Conservation (phyloP, 352 stramenopile species). For the Globisporangium solare region DNA sequence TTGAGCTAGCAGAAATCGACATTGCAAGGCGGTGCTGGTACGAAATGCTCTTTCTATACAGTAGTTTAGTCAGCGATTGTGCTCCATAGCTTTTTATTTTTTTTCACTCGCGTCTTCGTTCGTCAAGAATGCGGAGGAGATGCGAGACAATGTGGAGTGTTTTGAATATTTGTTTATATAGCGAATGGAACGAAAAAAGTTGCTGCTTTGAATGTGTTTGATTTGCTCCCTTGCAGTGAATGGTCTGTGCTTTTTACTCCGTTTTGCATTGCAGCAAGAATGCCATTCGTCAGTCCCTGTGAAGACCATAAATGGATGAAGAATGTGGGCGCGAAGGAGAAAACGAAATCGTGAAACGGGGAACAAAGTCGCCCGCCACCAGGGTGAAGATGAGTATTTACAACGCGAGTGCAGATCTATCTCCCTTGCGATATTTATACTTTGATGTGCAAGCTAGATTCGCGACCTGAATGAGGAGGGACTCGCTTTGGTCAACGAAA, state of each 20-base stretch:
- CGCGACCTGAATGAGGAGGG: no score
- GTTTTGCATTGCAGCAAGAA: not conserved
- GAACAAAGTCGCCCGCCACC: not conserved
- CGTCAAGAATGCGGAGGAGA: not conserved
- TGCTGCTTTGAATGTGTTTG: not conserved
- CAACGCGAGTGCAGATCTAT: not conserved
- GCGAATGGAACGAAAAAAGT: conserved; percentile 8
- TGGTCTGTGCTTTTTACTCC: not conserved
- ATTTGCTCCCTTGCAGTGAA: not conserved
- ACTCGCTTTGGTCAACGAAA: not conserved
- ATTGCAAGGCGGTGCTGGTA: not conserved
- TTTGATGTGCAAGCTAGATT: no score
- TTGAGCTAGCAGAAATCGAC: not conserved
- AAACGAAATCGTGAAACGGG: not conserved
- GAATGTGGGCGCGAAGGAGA: not conserved
- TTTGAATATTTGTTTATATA: conserved; percentile 53
- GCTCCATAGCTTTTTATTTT: not conserved
- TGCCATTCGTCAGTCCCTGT: not conserved
- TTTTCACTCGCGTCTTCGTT: not conserved
- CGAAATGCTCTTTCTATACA: not conserved
- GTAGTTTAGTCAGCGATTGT: conserved; percentile 1
- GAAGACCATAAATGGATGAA: not conserved
- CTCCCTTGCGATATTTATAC: not conserved
- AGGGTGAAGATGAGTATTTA: not conserved
- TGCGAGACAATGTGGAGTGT: conserved; percentile 22